Conservation (phyloP, 441 rosid species). For the Geranium incanum region DNA sequence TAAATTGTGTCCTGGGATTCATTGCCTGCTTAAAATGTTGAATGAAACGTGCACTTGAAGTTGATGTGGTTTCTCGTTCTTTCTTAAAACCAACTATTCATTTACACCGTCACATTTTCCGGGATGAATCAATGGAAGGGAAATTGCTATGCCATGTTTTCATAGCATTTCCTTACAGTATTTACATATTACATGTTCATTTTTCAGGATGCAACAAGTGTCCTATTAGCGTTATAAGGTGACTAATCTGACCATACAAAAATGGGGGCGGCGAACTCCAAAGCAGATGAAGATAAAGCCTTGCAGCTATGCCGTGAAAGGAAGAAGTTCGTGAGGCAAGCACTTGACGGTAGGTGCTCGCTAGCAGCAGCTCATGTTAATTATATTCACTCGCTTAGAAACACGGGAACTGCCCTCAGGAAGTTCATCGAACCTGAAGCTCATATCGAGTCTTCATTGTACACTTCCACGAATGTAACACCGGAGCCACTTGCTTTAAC, state of each 20-base stretch:
- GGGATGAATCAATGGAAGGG: too few relatives aligned
- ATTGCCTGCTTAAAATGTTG: neutral
- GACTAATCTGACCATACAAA: neutral
- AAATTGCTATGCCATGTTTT: neutral
- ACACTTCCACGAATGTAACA: constrained; percentile 68
- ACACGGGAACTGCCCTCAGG: constrained; percentile 60
- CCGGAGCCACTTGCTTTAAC: constrained; percentile 58
- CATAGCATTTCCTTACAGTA: too few relatives aligned
- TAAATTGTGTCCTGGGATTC: neutral
- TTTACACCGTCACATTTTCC: neutral
- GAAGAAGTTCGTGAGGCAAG: constrained; percentile 23
- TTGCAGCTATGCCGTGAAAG: constrained; percentile 82
- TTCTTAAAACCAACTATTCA: too few relatives aligned
- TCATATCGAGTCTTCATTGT: constrained; percentile 60
- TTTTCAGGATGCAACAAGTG: neutral
- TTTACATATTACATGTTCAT: neutral
- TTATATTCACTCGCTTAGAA: constrained; percentile 67
- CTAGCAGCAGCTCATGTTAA: constrained; percentile 72
- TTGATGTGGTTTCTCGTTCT: too few relatives aligned
- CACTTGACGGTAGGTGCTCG: constrained; percentile 88
- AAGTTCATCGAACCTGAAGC: constrained; percentile 72
- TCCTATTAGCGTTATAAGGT: neutral
- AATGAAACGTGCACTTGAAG: too few relatives aligned
- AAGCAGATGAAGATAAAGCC: constrained; percentile 76
- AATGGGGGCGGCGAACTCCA: constrained; percentile 77